Conservation (phyloP, 2,329 filamentous ascomycete genomes). For the Albophoma yamanashiensis region DNA sequence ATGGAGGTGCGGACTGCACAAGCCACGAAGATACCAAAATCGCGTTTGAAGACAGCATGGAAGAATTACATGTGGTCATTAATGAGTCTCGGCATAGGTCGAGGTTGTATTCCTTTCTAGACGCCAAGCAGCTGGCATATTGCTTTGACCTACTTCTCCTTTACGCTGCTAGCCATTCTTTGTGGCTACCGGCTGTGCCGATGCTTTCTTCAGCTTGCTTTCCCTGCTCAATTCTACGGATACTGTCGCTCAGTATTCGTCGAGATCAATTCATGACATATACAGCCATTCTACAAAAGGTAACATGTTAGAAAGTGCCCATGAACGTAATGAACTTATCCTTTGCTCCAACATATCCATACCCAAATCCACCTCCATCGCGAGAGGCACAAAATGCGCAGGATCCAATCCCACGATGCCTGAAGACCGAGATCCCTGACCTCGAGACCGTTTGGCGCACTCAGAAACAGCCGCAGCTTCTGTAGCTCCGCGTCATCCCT, state of each 20-base stretch:
- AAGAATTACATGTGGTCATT: neutral
- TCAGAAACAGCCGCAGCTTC: slow-evolving; percentile 28
- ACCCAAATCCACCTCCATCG: neutral
- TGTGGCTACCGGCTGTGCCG: too few relatives aligned
- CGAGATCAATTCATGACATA: too few relatives aligned
- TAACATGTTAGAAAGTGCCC: neutral
- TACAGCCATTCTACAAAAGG: neutral
- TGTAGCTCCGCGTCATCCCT: slow-evolving; percentile 42
- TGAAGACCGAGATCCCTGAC: neutral
- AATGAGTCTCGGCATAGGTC: too few relatives aligned
- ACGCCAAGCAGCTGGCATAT: too few relatives aligned
- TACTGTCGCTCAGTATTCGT: too few relatives aligned
- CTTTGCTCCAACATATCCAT: too few relatives aligned
- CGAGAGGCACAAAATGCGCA: neutral
- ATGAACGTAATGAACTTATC: neutral
- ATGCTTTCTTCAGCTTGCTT: too few relatives aligned
- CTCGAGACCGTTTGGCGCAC: neutral
- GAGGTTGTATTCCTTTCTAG: too few relatives aligned
- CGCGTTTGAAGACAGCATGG: neutral
- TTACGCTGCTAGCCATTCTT: too few relatives aligned
- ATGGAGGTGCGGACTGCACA: neutral
- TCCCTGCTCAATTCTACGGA: too few relatives aligned
- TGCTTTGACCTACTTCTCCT: too few relatives aligned
- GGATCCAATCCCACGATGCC: neutral
- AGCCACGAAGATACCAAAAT: neutral